A percentile compares a stretch with the other conserved stretches of the same genome.
Evolutionary conservation across 129 eudicot species (phyloP).

Genomic region (Tanacetum coccineum): DNA sequence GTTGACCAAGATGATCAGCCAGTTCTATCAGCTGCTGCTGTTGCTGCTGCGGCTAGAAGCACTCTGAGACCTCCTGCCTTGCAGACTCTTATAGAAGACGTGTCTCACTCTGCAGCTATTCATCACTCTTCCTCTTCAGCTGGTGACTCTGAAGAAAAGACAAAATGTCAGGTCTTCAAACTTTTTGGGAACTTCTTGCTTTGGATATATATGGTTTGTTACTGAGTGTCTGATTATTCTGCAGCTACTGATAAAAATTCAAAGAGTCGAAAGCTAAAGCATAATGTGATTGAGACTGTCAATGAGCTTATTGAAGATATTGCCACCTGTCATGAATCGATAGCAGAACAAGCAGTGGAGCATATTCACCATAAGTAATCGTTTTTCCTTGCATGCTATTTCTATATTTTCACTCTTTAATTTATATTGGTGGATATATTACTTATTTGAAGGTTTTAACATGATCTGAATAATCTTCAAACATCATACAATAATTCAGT

Average conservation of each 20-base stretch:
- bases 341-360: slow-evolving; percentile 98
- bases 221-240: neutral
- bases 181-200: no score
- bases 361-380: slow-evolving; percentile 95
- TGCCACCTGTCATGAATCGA: slow-evolving; percentile 88
- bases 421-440: neutral
- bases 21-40: slow-evolving; percentile 73
- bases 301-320: slow-evolving; percentile 96
- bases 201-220: no score
- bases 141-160: slow-evolving; percentile 93
- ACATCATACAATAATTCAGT: no score
- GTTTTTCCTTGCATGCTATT: neutral
- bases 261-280: slow-evolving; percentile 77
- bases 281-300: slow-evolving; percentile 89
- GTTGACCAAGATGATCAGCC: slow-evolving; percentile 51
- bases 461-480: no score
- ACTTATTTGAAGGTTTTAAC: no score
- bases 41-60: slow-evolving; percentile 89
- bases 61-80: slow-evolving; percentile 86
- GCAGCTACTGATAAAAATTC: slow-evolving; percentile 89
- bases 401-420: neutral
- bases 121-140: slow-evolving; percentile 84
- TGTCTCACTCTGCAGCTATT: slow-evolving; percentile 71
- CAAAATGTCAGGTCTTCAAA: slow-evolving; percentile 54
- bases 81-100: slow-evolving; percentile 90